A percentile compares a stretch with the other conserved stretches of the same genome.
Conservation (phyloP, 179 eudicot species). For the Beta lomatogona region DNA sequence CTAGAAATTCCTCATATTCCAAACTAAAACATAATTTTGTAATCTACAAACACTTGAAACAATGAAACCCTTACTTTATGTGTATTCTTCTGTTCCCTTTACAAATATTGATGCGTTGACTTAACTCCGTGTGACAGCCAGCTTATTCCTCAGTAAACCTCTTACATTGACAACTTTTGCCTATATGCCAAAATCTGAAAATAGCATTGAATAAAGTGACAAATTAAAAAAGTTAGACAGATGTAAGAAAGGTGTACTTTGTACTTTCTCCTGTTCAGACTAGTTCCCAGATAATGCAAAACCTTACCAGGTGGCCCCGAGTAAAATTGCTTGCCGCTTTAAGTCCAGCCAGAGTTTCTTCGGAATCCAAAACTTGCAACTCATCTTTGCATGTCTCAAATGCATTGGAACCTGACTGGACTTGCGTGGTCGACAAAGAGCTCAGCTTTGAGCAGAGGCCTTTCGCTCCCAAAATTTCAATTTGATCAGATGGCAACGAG, state of each 20-base stretch:
- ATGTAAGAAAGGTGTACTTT: not conserved
- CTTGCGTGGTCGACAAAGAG: slow-evolving; percentile 22
- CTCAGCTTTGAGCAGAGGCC: slow-evolving; percentile 32
- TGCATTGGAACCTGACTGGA: slow-evolving; percentile 21
- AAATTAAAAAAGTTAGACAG: not conserved
- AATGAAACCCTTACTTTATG: slow-evolving; percentile 9
- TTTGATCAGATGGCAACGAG: slow-evolving; percentile 46
- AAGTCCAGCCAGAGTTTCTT: slow-evolving; percentile 56
- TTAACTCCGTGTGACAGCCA: slow-evolving; percentile 18
- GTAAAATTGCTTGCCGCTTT: slow-evolving; percentile 34
- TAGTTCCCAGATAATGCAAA: not conserved
- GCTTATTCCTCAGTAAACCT: slow-evolving; percentile 5
- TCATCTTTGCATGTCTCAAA: slow-evolving; percentile 46
- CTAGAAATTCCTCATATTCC: slow-evolving; percentile 4
- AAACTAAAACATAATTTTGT: not conserved
- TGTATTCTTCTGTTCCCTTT: slow-evolving; percentile 26
- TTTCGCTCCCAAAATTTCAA: slow-evolving; percentile 57
- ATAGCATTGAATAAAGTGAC: not conserved
- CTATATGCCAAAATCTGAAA: slow-evolving; percentile 65
- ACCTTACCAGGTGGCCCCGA: slow-evolving; percentile 60
- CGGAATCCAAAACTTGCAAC: slow-evolving; percentile 46
- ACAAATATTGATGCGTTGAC: slow-evolving; percentile 24
- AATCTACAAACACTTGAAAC: slow-evolving; percentile 5
- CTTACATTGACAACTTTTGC: slow-evolving; percentile 33
- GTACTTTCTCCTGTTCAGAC: not conserved